phyloP scores from a whole-genome alignment of 441 rosid species.

The Iberis amara region DNA sequence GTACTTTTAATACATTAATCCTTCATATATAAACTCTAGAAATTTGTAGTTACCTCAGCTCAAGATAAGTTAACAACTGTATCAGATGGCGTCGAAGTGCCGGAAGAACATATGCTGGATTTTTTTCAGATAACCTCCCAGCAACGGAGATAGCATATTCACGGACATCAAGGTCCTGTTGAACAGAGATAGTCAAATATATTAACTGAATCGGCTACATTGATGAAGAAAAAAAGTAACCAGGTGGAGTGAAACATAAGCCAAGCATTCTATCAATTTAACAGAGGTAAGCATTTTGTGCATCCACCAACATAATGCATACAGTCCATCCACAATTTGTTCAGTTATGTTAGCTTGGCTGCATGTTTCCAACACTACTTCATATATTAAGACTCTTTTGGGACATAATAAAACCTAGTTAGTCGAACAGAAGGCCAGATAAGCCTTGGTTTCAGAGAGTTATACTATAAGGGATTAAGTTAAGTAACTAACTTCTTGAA shows the following conservation, averaged over 20 bases:
- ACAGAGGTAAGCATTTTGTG: slow-evolving; percentile 17
- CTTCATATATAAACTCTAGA: slow-evolving; percentile 17
- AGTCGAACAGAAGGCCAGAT: slow-evolving; percentile 19
- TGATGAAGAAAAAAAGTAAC: slow-evolving; percentile 8
- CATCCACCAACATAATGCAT: slow-evolving; percentile 11
- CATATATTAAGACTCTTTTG: slow-evolving; percentile 13
- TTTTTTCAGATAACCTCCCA: slow-evolving; percentile 97
- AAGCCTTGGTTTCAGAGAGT: slow-evolving; percentile 9
- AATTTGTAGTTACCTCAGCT: slow-evolving; percentile 65
- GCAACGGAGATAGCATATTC: slow-evolving; percentile 96
- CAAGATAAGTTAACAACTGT: slow-evolving; percentile 93
- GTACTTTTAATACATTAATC: slow-evolving; percentile 15
- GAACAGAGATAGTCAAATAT: slow-evolving; percentile 26
- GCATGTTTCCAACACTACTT: slow-evolving; percentile 7
- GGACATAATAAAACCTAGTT: slow-evolving; percentile 18
- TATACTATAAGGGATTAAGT: slow-evolving; percentile 2
- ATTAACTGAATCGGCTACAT: slow-evolving; percentile 19
- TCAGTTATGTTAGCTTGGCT: slow-evolving; percentile 5
- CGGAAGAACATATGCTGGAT: slow-evolving; percentile 99
- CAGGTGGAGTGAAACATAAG: slow-evolving; percentile 14
- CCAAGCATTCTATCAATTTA: slow-evolving; percentile 23
- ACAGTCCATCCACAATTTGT: slow-evolving; percentile 17
- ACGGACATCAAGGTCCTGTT: slow-evolving; percentile 93
- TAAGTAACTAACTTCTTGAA: slow-evolving; percentile 9
- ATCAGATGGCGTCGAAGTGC: slow-evolving; percentile 99